These are phyloP conservation scores for Penicillium mononematosum DNA, from an alignment of 495 filamentous ascomycete species.

Conservation along the genomic window DNA sequence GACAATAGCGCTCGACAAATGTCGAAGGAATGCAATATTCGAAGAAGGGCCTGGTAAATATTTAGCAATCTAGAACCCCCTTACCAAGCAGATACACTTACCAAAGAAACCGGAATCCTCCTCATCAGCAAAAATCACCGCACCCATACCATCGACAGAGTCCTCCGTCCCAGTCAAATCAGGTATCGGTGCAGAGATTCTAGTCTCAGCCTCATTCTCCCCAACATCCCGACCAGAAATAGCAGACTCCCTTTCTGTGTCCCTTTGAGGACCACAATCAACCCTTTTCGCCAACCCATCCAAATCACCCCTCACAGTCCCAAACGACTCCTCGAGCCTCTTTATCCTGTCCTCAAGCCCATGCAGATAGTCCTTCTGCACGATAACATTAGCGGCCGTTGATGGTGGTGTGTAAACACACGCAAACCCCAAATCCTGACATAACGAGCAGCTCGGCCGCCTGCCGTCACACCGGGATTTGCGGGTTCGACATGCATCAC, in stretches of 20 bases:
- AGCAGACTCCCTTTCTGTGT: not conserved
- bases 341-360: constrained; percentile 24
- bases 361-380: constrained; percentile 42
- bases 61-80: constrained; percentile 10
- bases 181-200: constrained; percentile 6
- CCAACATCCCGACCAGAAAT: not conserved
- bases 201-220: not conserved
- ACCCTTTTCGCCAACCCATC: constrained; percentile 25
- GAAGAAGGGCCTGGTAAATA: constrained; percentile 43
- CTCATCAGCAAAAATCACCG: constrained; percentile 41
- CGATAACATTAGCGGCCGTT: constrained; percentile 42
- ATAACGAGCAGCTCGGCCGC: constrained; percentile 45
- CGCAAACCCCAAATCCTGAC: constrained; percentile 43
- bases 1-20: constrained; percentile 31
- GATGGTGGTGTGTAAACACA: constrained; percentile 44
- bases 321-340: constrained; percentile 24
- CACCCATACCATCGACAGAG: constrained; percentile 45
- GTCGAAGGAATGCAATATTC: constrained; percentile 48
- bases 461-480: constrained; percentile 52
- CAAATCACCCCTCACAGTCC: constrained; percentile 25
- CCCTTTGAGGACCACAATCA: constrained; percentile 2
- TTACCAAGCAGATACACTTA: constrained; percentile 13
- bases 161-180: constrained; percentile 30
- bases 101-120: constrained; percentile 50
- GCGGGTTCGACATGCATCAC: constrained; percentile 44